Evolutionary conservation across 2,329 filamentous ascomycete species (phyloP), one percentile per base, ranked within the genome.

Genomic region (Neurospora crassa): DNA sequence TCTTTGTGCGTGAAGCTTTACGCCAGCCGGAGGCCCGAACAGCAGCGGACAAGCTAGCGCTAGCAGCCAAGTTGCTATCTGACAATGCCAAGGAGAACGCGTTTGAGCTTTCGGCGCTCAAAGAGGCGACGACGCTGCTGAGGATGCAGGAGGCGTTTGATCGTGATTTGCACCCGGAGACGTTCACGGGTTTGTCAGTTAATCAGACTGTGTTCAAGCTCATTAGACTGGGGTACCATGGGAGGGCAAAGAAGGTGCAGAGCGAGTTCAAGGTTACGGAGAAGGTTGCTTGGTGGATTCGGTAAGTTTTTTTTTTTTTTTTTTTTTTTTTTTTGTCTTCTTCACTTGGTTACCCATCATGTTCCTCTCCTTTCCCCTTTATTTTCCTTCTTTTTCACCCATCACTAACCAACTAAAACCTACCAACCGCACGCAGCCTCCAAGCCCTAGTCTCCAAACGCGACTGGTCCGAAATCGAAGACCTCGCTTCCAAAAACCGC

Each of bases 161-260:
- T 78, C 91, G 92, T 43, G 96, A 99, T 73, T 84, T 97, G 69
- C 53, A 59, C 24, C 89, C 89, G 1, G 88, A 90, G 72, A 86
- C 86, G 0, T 97, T 95, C 77, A 88, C 92, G 3, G 95, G 96
- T 0, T 84, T 98, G 18, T 93, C 91, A 74, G 88, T 97, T 69
- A 96, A 98, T 78, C 92, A 97, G 78, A 99, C 96, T 1, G 88
- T 98, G 77, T 96, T 95, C 82, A 92, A 94, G 79, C 86, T 99
- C 69, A 90, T 97, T 74, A 87, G 90, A 69, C 86, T 92, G 12
- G 93, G 94, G 2, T 94, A 97, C 79, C 87, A 90, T 70, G 94
- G 94, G 76, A 88, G 94, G 72, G 94, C 94, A 29, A 92, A 91
- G 81, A 97, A 95, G 81, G 86, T 98, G 3, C 92, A 96, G 79